These are phyloP conservation scores for Tetrapyrgos nigripes DNA, from an alignment of 1,284 basidiomycete species.

Conservation along the genomic window DNA sequence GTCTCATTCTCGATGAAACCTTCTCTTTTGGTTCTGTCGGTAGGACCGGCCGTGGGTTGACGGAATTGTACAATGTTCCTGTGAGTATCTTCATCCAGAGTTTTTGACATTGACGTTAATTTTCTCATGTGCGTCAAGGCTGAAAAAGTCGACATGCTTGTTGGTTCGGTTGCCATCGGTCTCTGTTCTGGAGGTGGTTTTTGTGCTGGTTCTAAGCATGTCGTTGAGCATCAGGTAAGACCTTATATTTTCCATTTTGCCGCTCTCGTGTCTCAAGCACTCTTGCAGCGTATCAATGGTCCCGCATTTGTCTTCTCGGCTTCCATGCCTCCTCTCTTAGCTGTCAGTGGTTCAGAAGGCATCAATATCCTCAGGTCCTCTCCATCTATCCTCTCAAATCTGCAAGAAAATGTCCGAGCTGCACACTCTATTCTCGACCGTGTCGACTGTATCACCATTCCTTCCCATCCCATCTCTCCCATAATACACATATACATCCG, in stretches of 20 bases:
- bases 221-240: constrained; percentile 87
- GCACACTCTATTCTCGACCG: constrained; percentile 83
- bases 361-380: constrained; percentile 80
- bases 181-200: constrained; percentile 92
- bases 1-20: constrained; percentile 93
- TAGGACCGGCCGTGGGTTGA: constrained; percentile 91
- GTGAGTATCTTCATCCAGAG: constrained; percentile 50
- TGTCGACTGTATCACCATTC: constrained; percentile 82
- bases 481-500: constrained; percentile 87
- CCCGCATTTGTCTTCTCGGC: constrained; percentile 97
- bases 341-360: constrained; percentile 86
- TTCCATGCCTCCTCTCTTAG: constrained; percentile 89
- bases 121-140: constrained; percentile 48
- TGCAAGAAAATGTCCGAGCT: constrained; percentile 84
- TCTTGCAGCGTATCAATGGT: constrained; percentile 89
- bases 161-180: constrained; percentile 89
- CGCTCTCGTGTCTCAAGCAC: neutral
- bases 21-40: constrained; percentile 95
- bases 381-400: constrained; percentile 75
- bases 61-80: constrained; percentile 92
- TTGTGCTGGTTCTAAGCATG: constrained; percentile 88
- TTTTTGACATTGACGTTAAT: neutral
- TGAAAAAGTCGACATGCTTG: constrained; percentile 79
- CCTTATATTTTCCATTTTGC: neutral
- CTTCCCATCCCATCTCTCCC: constrained; percentile 86